A percentile compares a stretch with the other conserved stretches of the same genome.
Evolutionary conservation across 129 eudicot genomes (phyloP).

Genomic region (Escallonia rubra): DNA sequence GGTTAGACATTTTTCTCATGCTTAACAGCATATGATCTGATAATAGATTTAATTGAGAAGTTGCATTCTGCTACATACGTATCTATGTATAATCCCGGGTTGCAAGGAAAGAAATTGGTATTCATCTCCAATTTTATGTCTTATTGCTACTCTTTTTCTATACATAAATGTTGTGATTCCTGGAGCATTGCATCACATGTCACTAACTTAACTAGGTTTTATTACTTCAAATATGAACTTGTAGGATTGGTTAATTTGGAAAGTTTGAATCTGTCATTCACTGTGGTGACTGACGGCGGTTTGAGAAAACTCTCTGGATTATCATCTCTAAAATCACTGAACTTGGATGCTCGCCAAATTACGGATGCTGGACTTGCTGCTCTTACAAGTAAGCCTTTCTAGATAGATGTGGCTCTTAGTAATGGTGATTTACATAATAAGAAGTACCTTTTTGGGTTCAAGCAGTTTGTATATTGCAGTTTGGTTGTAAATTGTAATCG

Average conservation of each 20-base stretch:
- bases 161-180: too few relatives aligned
- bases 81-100: too few relatives aligned
- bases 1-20: constrained; percentile 32
- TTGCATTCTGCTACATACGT: too few relatives aligned
- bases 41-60: neutral
- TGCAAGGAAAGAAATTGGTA: too few relatives aligned
- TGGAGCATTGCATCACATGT: too few relatives aligned
- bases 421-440: too few relatives aligned
- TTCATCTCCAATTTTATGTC: too few relatives aligned
- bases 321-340: constrained; percentile 68
- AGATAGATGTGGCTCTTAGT: neutral
- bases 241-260: constrained; percentile 68
- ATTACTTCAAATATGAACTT: neutral
- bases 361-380: constrained; percentile 91
- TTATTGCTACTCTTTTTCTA: too few relatives aligned
- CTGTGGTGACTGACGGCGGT: constrained; percentile 76
- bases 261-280: constrained; percentile 90
- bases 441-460: too few relatives aligned
- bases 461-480: too few relatives aligned
- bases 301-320: constrained; percentile 63
- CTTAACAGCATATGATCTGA: neutral
- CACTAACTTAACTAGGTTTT: too few relatives aligned
- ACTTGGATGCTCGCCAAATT: constrained; percentile 89
- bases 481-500: too few relatives aligned
- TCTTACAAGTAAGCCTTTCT: constrained; percentile 61